Conservation (phyloP, 257 asterid species). For the Mentha longifolia region DNA sequence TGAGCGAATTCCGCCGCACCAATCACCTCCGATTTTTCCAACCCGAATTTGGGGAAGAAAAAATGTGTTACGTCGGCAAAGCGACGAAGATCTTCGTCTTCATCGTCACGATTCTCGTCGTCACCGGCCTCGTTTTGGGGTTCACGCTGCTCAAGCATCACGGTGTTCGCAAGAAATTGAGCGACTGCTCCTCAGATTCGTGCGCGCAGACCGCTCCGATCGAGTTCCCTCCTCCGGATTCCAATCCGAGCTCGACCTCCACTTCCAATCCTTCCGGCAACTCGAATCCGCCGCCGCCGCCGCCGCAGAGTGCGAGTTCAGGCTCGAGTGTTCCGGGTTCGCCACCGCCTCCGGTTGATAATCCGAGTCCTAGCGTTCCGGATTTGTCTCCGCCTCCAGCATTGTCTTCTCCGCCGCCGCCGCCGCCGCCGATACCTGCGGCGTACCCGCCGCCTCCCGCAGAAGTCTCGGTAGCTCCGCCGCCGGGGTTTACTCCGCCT, state of each 20-base stretch:
- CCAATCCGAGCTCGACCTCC: slow-evolving; percentile 33
- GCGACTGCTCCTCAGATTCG: slow-evolving; percentile 51
- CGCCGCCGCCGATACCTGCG: slow-evolving; percentile 34
- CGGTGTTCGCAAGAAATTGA: slow-evolving; percentile 24
- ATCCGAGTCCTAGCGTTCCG: slow-evolving; percentile 42
- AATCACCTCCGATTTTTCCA: too few relatives aligned
- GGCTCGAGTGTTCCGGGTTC: slow-evolving; percentile 39
- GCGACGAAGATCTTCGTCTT: slow-evolving; percentile 97
- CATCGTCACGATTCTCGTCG: slow-evolving; percentile 58
- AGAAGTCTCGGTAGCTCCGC: slow-evolving; percentile 55
- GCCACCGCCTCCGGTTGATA: slow-evolving; percentile 44
- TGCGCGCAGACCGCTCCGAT: slow-evolving; percentile 53
- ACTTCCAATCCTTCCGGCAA: slow-evolving; percentile 35
- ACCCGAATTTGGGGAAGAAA: background rate
- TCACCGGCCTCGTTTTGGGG: slow-evolving; percentile 69
- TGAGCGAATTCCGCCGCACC: background rate
- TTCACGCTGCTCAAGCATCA: slow-evolving; percentile 51
- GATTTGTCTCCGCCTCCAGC: slow-evolving; percentile 52
- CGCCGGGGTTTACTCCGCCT: slow-evolving; percentile 67
- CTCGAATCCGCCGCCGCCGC: slow-evolving; percentile 40
- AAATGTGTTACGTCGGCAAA: slow-evolving; percentile 83
- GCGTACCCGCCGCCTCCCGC: slow-evolving; percentile 44
- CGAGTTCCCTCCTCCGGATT: slow-evolving; percentile 39
- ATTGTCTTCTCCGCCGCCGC: slow-evolving; percentile 42
- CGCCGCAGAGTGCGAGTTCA: slow-evolving; percentile 36